Base-by-base conservation (phyloP, 1,284 basidiomycete genomes). In the Irpex rosettiformis region DNA sequence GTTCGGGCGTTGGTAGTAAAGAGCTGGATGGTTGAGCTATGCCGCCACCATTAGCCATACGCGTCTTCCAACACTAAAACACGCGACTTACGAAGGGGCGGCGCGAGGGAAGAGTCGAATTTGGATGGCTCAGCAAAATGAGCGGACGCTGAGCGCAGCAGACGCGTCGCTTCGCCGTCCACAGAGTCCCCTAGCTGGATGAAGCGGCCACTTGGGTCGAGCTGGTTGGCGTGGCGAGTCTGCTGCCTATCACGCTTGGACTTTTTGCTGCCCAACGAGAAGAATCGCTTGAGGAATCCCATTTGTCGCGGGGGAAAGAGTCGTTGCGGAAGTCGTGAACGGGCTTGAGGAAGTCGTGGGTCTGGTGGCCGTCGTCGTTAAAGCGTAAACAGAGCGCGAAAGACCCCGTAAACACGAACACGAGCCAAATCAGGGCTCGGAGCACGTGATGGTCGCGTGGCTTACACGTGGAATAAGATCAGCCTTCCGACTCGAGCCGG, bases 81-180 rank as follows among this genome's bases (percentile, higher is more conserved):
- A 30, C 13, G 8, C 10, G 16, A 78, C 89, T 75, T 67, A 91
- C 89, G 86, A 62, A 90, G 71, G 58, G 86, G 86, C 21, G 88
- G 84, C 8, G 89, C 69, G 43, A 78, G 75, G 24, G 75, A 67
- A 65, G 84, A 81, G 68, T 85, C 82, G 6, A 79, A 69, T 64
- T 85, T 83, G 6, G 79, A 71, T 45, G 81, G 79, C 22, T 81
- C 79, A 4, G 79, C 75, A 70, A 79, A 86, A 55, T 85, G 81
- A 45, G 84, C 79, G 7, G 89, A 91, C 7, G 87, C 85, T 0
- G 88, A 89, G 47, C 89, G 82, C 27, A 91, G 70, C 7, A 91
- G 75, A 18, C 84, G 82, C 59, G 80, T 83, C 11, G 67, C 72
- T 37, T 80, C 80, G 28, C 79, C 82, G 65, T 87, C 86, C 58